phyloP scores from a whole-genome alignment of 805 yeast species.

The Metschnikowia amazonensis region DNA sequence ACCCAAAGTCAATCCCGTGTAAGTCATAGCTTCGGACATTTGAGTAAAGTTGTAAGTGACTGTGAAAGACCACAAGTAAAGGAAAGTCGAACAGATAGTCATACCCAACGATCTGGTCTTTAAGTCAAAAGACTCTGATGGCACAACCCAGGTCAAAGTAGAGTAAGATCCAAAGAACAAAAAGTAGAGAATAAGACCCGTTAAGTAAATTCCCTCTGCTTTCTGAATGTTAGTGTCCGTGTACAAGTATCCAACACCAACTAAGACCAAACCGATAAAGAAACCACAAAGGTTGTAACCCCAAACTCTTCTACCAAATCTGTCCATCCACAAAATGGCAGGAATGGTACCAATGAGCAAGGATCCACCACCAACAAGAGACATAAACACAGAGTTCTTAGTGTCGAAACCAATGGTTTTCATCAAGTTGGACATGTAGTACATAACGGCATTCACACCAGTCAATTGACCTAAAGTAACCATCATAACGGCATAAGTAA shows the following conservation, averaged over 20 bases:
- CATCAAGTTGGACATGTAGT: conserved; percentile 60
- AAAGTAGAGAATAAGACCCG: conserved; percentile 63
- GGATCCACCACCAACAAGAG: conserved; percentile 66
- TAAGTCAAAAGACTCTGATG: conserved; percentile 60
- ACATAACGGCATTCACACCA: conserved; percentile 65
- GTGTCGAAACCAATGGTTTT: conserved; percentile 49
- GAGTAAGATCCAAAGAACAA: conserved; percentile 65
- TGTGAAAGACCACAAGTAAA: conserved; percentile 60
- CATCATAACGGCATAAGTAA: conserved; percentile 55
- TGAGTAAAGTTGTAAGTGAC: conserved; percentile 60
- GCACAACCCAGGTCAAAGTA: conserved; percentile 65
- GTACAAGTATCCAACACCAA: conserved; percentile 54
- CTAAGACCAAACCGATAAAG: conserved; percentile 56
- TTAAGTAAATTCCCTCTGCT: conserved; percentile 56
- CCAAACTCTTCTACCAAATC: conserved; percentile 58
- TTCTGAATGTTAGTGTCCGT: conserved; percentile 39
- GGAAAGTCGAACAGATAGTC: conserved; percentile 53
- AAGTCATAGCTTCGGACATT: conserved; percentile 55
- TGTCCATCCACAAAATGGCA: conserved; percentile 56
- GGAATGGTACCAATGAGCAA: conserved; percentile 62
- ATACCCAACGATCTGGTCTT: conserved; percentile 61
- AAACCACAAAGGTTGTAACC: conserved; percentile 55
- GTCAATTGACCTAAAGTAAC: conserved; percentile 60
- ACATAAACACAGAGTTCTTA: conserved; percentile 57
- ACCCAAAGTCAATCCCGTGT: conserved; percentile 60